phyloP scores from a whole-genome alignment of 495 filamentous ascomycete species.

The Penicillium canariense region DNA sequence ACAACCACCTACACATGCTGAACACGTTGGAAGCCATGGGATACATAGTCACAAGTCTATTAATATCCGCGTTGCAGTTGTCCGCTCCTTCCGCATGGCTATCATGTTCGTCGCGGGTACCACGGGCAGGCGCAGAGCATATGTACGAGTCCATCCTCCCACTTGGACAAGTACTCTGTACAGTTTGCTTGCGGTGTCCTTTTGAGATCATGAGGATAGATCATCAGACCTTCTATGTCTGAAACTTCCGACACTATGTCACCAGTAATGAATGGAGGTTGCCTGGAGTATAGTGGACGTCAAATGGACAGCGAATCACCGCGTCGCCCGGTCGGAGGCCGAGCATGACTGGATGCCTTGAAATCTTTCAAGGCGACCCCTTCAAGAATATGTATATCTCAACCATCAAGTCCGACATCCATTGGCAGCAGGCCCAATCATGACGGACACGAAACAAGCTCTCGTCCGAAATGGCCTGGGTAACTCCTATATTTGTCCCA shows the following conservation, averaged over 20 bases:
- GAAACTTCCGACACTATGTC: no score
- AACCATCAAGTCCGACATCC: neutral
- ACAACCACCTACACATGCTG: neutral
- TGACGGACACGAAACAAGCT: neutral
- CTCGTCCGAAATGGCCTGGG: no score
- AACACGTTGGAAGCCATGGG: neutral
- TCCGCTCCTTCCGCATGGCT: neutral
- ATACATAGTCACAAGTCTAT: neutral
- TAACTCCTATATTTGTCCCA: no score
- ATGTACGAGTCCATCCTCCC: neutral
- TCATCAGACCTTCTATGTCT: no score
- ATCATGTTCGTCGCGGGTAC: neutral
- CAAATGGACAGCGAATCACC: neutral
- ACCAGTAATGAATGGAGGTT: no score
- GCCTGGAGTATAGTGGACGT: no score
- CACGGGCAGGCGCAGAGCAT: neutral
- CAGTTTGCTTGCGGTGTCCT: no score
- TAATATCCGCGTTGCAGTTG: neutral
- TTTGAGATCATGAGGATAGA: no score
- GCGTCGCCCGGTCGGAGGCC: neutral
- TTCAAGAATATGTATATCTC: neutral
- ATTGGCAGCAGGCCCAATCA: neutral
- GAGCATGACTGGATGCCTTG: neutral
- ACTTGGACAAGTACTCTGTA: neutral
- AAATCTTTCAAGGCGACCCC: neutral